These are phyloP conservation scores for Candida sakaeoensis DNA, from an alignment of 805 yeast genomes.

Conservation along the genomic window DNA sequence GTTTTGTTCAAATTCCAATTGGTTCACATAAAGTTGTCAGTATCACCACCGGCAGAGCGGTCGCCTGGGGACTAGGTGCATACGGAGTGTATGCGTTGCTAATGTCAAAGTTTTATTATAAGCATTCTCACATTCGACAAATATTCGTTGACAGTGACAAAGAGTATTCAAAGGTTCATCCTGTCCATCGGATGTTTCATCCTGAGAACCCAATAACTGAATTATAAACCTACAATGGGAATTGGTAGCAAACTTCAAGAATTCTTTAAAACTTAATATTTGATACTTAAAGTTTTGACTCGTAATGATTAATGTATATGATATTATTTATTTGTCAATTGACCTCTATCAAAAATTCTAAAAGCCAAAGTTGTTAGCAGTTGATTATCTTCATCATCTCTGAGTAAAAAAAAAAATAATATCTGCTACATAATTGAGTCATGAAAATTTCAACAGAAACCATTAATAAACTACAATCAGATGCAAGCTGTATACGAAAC, in stretches of 20 bases:
- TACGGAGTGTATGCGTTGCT: conserved; percentile 30
- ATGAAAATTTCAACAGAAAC: conserved; percentile 64
- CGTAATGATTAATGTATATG: conserved; percentile 2
- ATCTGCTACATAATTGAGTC: no score
- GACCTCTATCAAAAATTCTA: no score
- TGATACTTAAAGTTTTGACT: background rate
- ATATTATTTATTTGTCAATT: no score
- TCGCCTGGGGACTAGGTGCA: conserved; percentile 27
- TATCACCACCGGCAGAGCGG: conserved; percentile 22
- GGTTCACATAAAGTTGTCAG: background rate
- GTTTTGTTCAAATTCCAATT: conserved; percentile 4
- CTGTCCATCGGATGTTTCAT: conserved; percentile 12
- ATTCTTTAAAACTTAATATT: no score
- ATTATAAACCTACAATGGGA: background rate
- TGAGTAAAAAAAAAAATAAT: no score
- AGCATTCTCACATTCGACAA: conserved; percentile 24
- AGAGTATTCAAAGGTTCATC: conserved; percentile 21
- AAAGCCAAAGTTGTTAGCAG: no score
- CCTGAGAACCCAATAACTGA: conserved; percentile 5
- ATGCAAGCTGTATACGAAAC: conserved; percentile 72
- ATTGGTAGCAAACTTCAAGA: background rate
- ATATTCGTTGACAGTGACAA: conserved; percentile 29
- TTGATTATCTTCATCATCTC: no score
- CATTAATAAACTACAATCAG: conserved; percentile 61
- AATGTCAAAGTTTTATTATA: conserved; percentile 32